Evolutionary conservation across 306 rosid species (phyloP).

Genomic region (Malus sieversii): DNA sequence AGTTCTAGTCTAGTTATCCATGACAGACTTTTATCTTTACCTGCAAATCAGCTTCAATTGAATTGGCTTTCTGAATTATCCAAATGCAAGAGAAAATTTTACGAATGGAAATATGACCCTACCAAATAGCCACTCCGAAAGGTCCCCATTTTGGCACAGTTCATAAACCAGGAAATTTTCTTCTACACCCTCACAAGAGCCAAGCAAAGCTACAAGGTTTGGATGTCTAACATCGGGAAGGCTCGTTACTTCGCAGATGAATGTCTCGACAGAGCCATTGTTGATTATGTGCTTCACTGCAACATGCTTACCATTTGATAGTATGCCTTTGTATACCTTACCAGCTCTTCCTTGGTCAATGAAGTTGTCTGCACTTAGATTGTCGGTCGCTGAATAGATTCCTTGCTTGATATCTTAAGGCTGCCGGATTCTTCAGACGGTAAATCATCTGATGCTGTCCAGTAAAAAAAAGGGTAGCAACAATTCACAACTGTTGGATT

Average conservation of each 20-base stretch:
- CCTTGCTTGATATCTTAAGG: slow-evolving; percentile 33
- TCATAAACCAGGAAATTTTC: slow-evolving; percentile 71
- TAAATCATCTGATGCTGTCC: slow-evolving; percentile 20
- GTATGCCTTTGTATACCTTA: slow-evolving; percentile 50
- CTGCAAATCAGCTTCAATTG: slow-evolving; percentile 21
- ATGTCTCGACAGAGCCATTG: slow-evolving; percentile 51
- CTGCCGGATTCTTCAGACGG: slow-evolving; percentile 23
- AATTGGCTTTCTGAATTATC: neutral
- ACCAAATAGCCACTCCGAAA: slow-evolving; percentile 72
- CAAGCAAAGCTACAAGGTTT: slow-evolving; percentile 45
- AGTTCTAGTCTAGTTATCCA: slow-evolving; percentile 55
- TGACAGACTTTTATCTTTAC: slow-evolving; percentile 39
- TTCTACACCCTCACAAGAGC: slow-evolving; percentile 36
- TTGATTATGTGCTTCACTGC: slow-evolving; percentile 58
- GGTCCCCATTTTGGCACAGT: slow-evolving; percentile 55
- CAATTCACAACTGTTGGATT: neutral
- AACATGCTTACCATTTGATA: slow-evolving; percentile 41
- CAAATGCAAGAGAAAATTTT: neutral
- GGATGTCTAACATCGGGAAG: slow-evolving; percentile 53
- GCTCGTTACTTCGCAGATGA: slow-evolving; percentile 54
- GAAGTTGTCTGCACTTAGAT: slow-evolving; percentile 38
- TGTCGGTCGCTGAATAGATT: slow-evolving; percentile 38
- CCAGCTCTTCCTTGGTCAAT: slow-evolving; percentile 68
- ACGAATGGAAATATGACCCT: neutral
- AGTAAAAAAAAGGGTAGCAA: neutral